These are phyloP conservation scores for Metschnikowia peoriensis DNA, from an alignment of 805 yeast genomes.

Conservation along the genomic window DNA sequence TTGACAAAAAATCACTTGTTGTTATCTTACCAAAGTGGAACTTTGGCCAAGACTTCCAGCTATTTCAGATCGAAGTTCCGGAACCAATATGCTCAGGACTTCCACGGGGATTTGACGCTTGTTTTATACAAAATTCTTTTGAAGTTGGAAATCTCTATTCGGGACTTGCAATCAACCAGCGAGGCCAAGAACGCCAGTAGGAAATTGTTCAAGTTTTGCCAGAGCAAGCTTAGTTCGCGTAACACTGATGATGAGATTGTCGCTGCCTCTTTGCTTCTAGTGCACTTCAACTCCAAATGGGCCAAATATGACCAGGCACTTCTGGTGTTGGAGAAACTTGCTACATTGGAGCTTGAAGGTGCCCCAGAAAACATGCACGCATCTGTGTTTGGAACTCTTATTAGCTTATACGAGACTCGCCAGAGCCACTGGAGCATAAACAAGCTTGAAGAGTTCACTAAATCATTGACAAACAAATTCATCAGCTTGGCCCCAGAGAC, in stretches of 20 bases:
- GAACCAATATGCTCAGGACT: constrained; percentile 20
- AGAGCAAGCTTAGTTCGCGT: not conserved
- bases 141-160: constrained; percentile 26
- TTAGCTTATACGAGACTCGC: constrained; percentile 11
- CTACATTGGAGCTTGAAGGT: constrained; percentile 7
- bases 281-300: constrained; percentile 23
- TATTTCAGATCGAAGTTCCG: constrained; percentile 24
- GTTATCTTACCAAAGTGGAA: constrained; percentile 41
- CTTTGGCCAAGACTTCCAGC: constrained; percentile 25
- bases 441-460: constrained; percentile 2
- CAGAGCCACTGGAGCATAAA: not conserved
- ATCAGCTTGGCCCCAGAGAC: constrained; percentile 5
- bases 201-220: constrained; percentile 19
- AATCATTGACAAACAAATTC: constrained; percentile 5
- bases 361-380: constrained; percentile 8
- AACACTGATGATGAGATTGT: constrained; percentile 16
- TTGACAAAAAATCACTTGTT: constrained; percentile 46
- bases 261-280: constrained; percentile 30
- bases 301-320: constrained; percentile 26
- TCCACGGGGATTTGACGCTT: constrained; percentile 33
- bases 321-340: constrained; percentile 14
- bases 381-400: constrained; percentile 10
- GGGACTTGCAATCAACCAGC: constrained; percentile 23
- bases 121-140: constrained; percentile 29
- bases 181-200: constrained; percentile 18